Evolutionary conservation across 2,329 filamentous ascomycete species (phyloP).

Genomic region (Pseudopithomyces maydicus): DNA sequence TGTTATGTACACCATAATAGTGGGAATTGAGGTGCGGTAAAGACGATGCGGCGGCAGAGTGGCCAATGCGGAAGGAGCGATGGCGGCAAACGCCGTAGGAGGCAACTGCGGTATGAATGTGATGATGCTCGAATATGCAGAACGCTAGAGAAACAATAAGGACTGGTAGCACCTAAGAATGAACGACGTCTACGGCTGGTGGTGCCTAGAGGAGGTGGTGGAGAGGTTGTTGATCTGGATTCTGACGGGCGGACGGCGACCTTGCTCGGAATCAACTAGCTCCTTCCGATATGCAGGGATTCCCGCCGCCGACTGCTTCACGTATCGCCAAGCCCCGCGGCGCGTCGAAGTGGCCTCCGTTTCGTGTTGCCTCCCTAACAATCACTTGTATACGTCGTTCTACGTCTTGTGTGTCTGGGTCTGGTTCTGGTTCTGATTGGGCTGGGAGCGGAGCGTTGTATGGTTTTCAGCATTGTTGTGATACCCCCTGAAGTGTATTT

Average conservation of each 20-base stretch:
- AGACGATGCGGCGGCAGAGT: conserved; percentile 11
- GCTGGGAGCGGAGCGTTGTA: conserved; percentile 1
- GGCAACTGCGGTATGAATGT: not conserved
- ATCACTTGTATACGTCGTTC: not conserved
- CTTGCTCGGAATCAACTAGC: conserved; percentile 29
- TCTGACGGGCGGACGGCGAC: conserved; percentile 10
- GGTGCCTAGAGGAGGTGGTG: conserved; percentile 1
- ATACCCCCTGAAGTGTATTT: not conserved
- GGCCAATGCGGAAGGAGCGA: conserved; percentile 12
- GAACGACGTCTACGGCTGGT: conserved; percentile 5
- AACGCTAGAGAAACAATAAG: not conserved
- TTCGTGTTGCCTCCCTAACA: not conserved
- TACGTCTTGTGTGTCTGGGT: not conserved
- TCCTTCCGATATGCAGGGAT: conserved; percentile 7
- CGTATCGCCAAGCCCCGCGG: conserved; percentile 24
- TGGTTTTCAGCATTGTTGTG: not conserved
- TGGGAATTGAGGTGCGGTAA: conserved; percentile 14
- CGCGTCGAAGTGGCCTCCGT: conserved; percentile 5
- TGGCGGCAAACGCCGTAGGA: conserved; percentile 12
- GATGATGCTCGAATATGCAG: not conserved
- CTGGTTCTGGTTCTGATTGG: not conserved
- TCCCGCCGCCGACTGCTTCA: conserved; percentile 8
- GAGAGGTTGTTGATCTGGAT: conserved; percentile 16
- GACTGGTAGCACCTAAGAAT: not conserved
- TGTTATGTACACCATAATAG: conserved; percentile 43